These are phyloP conservation scores for Quercus phellos DNA, from an alignment of 331 rosid genomes.

Conservation along the genomic window DNA sequence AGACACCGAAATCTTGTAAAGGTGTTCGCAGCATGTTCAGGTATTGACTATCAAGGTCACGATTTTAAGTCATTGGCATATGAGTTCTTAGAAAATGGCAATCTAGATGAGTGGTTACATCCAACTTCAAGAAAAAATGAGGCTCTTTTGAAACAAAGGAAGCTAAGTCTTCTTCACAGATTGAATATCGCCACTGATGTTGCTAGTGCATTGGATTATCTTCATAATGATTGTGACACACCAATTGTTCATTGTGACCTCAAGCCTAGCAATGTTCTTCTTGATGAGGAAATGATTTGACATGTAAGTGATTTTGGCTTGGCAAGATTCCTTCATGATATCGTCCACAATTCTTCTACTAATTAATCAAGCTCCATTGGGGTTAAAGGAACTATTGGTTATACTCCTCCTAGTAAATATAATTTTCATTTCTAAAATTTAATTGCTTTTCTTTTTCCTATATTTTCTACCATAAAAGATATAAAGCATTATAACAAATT, in stretches of 20 bases:
- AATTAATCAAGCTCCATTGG: constrained; percentile 10
- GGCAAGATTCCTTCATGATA: constrained; percentile 38
- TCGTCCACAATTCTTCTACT: not conserved
- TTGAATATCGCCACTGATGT: constrained; percentile 43
- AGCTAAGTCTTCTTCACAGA: constrained; percentile 35
- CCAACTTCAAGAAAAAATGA: constrained; percentile 6
- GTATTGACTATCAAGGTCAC: constrained; percentile 44
- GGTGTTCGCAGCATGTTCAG: constrained; percentile 13
- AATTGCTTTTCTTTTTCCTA: not conserved
- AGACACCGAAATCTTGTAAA: no score
- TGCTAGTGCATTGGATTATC: constrained; percentile 47
- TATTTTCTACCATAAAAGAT: no score
- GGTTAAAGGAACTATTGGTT: constrained; percentile 50
- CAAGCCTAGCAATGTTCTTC: constrained; percentile 57
- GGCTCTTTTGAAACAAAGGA: constrained; percentile 3
- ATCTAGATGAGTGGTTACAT: constrained; percentile 48
- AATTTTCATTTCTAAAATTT: not conserved
- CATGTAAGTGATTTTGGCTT: constrained; percentile 46
- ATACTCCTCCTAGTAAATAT: constrained; percentile 28
- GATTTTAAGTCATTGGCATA: constrained; percentile 46
- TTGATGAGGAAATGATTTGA: constrained; percentile 41
- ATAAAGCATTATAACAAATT: no score
- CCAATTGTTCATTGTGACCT: constrained; percentile 58
- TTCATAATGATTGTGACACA: constrained; percentile 36
- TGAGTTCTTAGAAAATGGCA: constrained; percentile 44